These are phyloP conservation scores for Pythium monospermum DNA, from an alignment of 352 stramenopile species.

Conservation along the genomic window DNA sequence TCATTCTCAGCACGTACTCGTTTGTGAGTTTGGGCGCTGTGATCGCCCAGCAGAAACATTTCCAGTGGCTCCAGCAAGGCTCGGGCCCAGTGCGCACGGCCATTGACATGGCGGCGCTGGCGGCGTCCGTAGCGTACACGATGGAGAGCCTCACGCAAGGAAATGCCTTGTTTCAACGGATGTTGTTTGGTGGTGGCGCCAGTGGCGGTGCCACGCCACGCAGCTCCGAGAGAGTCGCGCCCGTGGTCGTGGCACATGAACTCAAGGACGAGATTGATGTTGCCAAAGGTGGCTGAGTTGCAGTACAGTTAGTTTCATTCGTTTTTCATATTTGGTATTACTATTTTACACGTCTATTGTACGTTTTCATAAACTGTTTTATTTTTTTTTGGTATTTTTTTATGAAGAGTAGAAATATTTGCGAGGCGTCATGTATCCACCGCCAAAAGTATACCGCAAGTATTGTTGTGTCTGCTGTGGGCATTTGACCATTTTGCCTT, in stretches of 20 bases:
- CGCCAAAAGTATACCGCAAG: constrained; percentile 8
- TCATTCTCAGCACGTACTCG: constrained; percentile 61
- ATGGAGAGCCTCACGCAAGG: constrained; percentile 17
- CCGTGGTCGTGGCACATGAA: neutral
- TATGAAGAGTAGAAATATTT: constrained; percentile 3
- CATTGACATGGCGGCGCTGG: constrained; percentile 34
- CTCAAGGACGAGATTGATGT: neutral
- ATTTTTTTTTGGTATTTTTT: neutral
- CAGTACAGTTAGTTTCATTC: no score
- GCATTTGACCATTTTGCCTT: constrained; percentile 6
- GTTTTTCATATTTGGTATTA: no score
- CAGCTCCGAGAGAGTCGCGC: no score
- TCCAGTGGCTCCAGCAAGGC: constrained; percentile 37
- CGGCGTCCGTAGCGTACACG: constrained; percentile 31
- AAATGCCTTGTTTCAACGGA: constrained; percentile 4
- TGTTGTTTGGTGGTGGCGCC: constrained; percentile 10
- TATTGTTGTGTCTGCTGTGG: constrained; percentile 3
- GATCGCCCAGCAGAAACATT: constrained; percentile 18
- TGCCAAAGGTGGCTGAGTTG: no score
- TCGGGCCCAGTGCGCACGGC: constrained; percentile 24
- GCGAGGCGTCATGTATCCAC: constrained; percentile 8
- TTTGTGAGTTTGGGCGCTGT: constrained; percentile 50
- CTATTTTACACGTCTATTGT: no score
- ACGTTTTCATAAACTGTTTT: no score
- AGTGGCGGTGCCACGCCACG: neutral